Evolutionary conservation across 495 filamentous ascomycete genomes (phyloP).

Genomic region (Astrothelium subdiscretum): DNA sequence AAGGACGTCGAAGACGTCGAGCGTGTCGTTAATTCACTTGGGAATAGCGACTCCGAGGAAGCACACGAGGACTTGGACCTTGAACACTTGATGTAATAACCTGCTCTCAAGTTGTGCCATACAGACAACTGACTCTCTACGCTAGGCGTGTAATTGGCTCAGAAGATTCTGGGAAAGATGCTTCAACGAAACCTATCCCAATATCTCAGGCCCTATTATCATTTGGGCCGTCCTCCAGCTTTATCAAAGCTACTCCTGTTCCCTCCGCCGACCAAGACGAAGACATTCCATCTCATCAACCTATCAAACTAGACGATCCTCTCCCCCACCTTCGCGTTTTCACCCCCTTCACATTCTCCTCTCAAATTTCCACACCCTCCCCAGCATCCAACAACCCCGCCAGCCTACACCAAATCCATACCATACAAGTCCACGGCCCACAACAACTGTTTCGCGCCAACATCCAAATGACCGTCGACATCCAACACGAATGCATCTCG

Average conservation of each 20-base stretch:
- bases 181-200: slow-evolving; percentile 2
- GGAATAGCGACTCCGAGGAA: background rate
- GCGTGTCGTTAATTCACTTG: background rate
- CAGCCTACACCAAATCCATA: slow-evolving; percentile 13
- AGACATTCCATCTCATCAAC: slow-evolving; percentile 37
- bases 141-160: background rate
- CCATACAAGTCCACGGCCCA: slow-evolving; percentile 15
- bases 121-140: background rate
- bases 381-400: background rate
- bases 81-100: background rate
- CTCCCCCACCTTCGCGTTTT: slow-evolving; percentile 48
- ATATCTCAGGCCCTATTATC: slow-evolving; percentile 17
- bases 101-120: background rate
- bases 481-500: background rate
- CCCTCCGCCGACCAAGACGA: background rate
- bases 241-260: background rate
- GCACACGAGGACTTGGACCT: background rate
- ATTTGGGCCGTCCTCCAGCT: slow-evolving; percentile 16
- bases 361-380: slow-evolving; percentile 27
- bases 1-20: background rate
- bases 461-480: slow-evolving; percentile 19
- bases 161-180: background rate
- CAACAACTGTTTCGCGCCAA: slow-evolving; percentile 15
- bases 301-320: slow-evolving; percentile 41
- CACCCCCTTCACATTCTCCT: slow-evolving; percentile 41